Percentiles rank a stretch among this genome's conserved stretches.
These are phyloP conservation scores for Globisporangium rhizosaccharum DNA, from an alignment of 352 stramenopile genomes.

Conservation along the genomic window DNA sequence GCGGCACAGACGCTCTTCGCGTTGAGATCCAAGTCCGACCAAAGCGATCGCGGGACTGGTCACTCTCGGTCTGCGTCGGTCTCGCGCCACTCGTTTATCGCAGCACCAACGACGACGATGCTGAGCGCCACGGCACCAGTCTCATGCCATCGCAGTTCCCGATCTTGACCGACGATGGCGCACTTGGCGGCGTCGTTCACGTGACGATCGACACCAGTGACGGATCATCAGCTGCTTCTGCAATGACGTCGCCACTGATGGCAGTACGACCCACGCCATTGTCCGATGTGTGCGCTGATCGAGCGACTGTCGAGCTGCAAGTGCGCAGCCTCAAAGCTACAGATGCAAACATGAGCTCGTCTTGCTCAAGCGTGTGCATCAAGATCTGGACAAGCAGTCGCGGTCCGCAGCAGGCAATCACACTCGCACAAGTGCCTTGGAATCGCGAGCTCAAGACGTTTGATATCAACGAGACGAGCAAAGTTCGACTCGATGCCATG, in stretches of 20 bases:
- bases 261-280: no score
- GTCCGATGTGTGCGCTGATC: background rate
- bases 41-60: slow-evolving; percentile 8
- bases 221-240: background rate
- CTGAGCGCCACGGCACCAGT: background rate
- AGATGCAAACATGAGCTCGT: background rate
- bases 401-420: background rate
- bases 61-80: slow-evolving; percentile 6
- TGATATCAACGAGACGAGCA: background rate
- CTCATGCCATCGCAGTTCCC: slow-evolving; percentile 3
- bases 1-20: slow-evolving; percentile 2
- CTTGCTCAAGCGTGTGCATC: background rate
- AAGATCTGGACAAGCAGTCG: slow-evolving; percentile 13
- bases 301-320: background rate
- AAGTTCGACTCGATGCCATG: background rate
- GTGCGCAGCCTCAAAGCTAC: background rate
- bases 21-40: slow-evolving; percentile 8
- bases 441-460: background rate
- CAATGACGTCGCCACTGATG: background rate
- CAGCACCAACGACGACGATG: background rate
- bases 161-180: slow-evolving; percentile 2
- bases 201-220: background rate
- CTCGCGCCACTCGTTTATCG: background rate
- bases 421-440: slow-evolving; percentile 1
- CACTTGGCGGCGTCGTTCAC: slow-evolving; percentile 1